Conservation (phyloP, 306 rosid genomes). For the Vigna mungo region DNA sequence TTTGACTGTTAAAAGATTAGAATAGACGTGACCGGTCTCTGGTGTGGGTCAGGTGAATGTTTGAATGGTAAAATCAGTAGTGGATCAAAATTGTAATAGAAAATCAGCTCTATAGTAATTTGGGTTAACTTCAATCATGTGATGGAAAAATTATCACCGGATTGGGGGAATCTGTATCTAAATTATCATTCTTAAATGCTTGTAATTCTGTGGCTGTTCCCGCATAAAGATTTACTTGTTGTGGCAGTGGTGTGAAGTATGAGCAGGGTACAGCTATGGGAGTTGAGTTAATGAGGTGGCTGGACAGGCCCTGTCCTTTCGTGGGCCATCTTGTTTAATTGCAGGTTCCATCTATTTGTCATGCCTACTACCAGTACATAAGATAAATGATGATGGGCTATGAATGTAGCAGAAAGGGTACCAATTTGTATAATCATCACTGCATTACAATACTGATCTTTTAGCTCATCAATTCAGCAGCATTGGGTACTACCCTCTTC, state of each 20-base stretch:
- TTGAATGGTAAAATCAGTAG: constrained; percentile 36
- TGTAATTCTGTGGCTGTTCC: constrained; percentile 11
- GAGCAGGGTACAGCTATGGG: constrained; percentile 49
- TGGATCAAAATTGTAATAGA: constrained; percentile 16
- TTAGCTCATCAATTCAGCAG: constrained; percentile 12
- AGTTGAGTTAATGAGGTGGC: constrained; percentile 50
- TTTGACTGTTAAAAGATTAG: constrained; percentile 27
- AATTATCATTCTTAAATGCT: neutral
- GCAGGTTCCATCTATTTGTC: constrained; percentile 35
- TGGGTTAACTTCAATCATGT: constrained; percentile 26
- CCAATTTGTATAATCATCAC: constrained; percentile 30
- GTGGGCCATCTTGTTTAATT: constrained; percentile 48
- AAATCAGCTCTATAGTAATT: neutral
- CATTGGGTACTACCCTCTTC: neutral
- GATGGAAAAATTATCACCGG: constrained; percentile 9
- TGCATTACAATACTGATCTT: neutral
- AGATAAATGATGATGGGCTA: constrained; percentile 41
- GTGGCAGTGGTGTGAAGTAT: constrained; percentile 25
- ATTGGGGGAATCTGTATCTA: constrained; percentile 8
- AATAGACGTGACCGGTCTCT: constrained; percentile 38
- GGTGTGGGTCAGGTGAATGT: constrained; percentile 36
- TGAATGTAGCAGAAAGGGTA: neutral
- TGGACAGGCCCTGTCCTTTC: constrained; percentile 40
- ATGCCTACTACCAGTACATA: neutral
- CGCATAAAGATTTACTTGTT: constrained; percentile 18